phyloP scores from a whole-genome alignment of 2,329 filamentous ascomycete genomes.

The Chaetomium sp. region DNA sequence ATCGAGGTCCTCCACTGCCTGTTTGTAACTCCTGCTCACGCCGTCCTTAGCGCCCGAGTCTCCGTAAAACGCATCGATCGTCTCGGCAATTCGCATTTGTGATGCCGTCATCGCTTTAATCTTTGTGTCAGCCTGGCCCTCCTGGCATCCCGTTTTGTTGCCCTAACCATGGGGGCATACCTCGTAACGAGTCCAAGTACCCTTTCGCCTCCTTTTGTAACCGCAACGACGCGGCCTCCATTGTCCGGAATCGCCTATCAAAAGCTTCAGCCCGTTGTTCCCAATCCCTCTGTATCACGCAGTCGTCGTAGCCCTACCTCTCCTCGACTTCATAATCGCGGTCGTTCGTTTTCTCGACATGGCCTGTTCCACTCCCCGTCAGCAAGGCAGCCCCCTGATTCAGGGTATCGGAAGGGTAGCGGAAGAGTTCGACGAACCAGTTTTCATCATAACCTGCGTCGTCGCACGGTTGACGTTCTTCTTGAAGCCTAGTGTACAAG shows the following conservation, averaged over 20 bases:
- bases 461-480: constrained; percentile 98
- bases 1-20: constrained; percentile 95
- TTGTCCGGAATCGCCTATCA: constrained; percentile 82
- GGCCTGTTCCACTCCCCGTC: constrained; percentile 45
- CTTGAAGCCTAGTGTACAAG: constrained; percentile 59
- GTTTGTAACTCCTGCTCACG: constrained; percentile 94
- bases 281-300: not conserved
- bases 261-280: constrained; percentile 9
- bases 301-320: constrained; percentile 45
- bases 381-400: not conserved
- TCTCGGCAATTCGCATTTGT: constrained; percentile 98
- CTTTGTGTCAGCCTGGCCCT: constrained; percentile 3
- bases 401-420: not conserved
- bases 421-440: constrained; percentile 47
- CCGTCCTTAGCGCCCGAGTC: constrained; percentile 92
- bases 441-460: constrained; percentile 99
- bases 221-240: constrained; percentile 88
- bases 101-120: constrained; percentile 88
- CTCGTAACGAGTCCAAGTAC: constrained; percentile 90
- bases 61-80: constrained; percentile 98
- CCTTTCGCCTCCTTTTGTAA: constrained; percentile 98
- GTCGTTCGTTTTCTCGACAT: constrained; percentile 98
- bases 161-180: too few species aligned
- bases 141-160: not conserved
- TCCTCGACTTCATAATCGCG: constrained; percentile 98